A percentile compares a stretch with the other conserved stretches of the same genome.
Conservation (phyloP, 805 yeast species). For the Yamadazyma laniorum region DNA sequence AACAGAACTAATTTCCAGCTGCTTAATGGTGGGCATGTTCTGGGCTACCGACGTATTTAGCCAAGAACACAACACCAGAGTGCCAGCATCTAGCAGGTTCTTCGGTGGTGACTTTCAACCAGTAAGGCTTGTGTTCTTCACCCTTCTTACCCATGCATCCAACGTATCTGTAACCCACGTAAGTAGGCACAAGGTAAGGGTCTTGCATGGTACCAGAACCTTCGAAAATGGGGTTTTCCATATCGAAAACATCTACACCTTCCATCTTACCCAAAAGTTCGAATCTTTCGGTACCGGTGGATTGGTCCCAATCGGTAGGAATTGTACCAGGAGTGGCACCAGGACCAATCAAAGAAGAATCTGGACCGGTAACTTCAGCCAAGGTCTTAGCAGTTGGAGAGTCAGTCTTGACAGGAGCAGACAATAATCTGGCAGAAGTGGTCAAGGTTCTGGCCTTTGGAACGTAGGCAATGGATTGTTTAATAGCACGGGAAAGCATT, state of each 20-base stretch:
- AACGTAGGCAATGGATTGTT: conserved; percentile 8
- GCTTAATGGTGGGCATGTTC: conserved; percentile 58
- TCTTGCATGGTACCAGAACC: conserved; percentile 89
- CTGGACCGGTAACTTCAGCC: conserved; percentile 75
- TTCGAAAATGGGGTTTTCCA: conserved; percentile 80
- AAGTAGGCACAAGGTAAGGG: conserved; percentile 87
- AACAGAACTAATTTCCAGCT: too few species aligned
- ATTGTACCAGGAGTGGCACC: conserved; percentile 85
- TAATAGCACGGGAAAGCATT: conserved; percentile 16
- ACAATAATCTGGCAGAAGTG: conserved; percentile 29
- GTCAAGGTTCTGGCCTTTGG: conserved; percentile 31
- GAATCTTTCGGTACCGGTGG: conserved; percentile 97
- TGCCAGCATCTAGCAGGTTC: conserved; percentile 97
- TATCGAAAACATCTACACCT: conserved; percentile 93
- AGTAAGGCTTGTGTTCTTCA: conserved; percentile 85
- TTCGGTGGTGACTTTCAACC: conserved; percentile 85
- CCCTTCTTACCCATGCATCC: conserved; percentile 94
- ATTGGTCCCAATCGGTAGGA: conserved; percentile 93
- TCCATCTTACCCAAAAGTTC: conserved; percentile 91
- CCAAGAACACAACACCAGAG: conserved; percentile 92
- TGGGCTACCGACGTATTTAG: conserved; percentile 84
- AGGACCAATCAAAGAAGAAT: conserved; percentile 75
- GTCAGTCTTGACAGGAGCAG: conserved; percentile 31
- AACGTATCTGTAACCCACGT: conserved; percentile 89
- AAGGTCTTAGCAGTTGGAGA: conserved; percentile 64